A percentile compares a stretch with the other conserved stretches of the same genome.
phyloP scores from a whole-genome alignment of 2,329 filamentous ascomycete species.

The Hymenoscyphus linearis region DNA sequence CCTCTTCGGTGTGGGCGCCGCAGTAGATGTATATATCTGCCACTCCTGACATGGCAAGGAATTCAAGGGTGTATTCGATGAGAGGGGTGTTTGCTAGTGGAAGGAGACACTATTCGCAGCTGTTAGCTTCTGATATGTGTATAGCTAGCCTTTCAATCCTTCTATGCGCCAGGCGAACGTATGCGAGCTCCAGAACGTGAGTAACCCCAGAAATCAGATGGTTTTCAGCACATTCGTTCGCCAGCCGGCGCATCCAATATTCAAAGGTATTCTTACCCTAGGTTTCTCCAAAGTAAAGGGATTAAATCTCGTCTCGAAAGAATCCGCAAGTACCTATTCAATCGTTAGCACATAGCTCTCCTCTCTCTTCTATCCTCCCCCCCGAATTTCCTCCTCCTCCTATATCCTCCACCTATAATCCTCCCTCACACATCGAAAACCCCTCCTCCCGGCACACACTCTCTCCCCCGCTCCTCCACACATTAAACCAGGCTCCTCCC shows the following conservation, averaged over 20 bases:
- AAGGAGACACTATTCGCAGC: constrained; percentile 66
- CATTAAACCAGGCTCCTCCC: too few relatives aligned
- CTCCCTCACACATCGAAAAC: too few relatives aligned
- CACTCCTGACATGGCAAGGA: constrained; percentile 91
- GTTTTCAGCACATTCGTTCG: background rate
- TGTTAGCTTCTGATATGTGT: background rate
- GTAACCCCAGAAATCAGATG: background rate
- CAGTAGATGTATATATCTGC: constrained; percentile 91
- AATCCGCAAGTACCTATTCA: constrained; percentile 77
- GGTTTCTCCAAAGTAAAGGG: constrained; percentile 87
- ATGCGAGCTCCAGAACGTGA: background rate
- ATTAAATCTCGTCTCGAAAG: constrained; percentile 85
- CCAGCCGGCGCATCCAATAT: background rate
- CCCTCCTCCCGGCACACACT: too few relatives aligned
- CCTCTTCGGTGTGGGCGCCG: constrained; percentile 76
- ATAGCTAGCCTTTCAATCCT: background rate
- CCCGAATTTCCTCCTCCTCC: background rate
- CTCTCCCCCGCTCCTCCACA: too few relatives aligned
- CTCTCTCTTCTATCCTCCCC: too few relatives aligned
- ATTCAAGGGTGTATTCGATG: constrained; percentile 97
- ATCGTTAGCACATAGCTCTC: constrained; percentile 12
- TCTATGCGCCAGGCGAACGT: background rate
- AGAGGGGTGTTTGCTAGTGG: constrained; percentile 89
- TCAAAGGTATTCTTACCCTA: constrained; percentile 54
- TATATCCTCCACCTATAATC: background rate